Evolutionary conservation across 805 yeast species (phyloP).

Genomic region (Blastobotrys americana): DNA sequence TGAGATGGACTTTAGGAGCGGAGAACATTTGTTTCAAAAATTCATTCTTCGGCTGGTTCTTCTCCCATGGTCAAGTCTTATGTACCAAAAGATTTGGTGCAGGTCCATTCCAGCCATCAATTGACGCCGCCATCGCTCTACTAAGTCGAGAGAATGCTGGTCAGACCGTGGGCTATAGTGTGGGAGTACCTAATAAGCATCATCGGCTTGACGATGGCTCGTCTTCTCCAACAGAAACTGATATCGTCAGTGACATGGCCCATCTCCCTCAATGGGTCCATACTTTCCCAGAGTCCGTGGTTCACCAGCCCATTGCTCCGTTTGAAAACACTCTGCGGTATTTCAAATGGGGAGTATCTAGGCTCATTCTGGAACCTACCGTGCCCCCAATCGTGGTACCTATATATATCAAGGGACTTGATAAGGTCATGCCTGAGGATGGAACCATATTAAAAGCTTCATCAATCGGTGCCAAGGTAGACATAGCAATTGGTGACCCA

Average conservation of each 20-base stretch:
- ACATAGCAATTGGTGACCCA: conserved; percentile 65
- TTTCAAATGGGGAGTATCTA: conserved; percentile 91
- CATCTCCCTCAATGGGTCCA: conserved; percentile 60
- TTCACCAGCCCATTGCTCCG: conserved; percentile 72
- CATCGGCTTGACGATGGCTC: conserved; percentile 7
- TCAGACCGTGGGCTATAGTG: background rate
- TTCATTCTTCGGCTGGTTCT: conserved; percentile 39
- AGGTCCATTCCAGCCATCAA: conserved; percentile 86
- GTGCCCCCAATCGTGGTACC: conserved; percentile 83
- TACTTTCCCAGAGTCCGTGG: conserved; percentile 92
- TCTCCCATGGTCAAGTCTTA: conserved; percentile 82
- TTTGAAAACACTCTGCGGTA: conserved; percentile 82
- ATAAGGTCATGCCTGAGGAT: conserved; percentile 76
- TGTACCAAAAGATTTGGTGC: conserved; percentile 82
- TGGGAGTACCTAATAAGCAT: background rate
- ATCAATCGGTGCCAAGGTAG: conserved; percentile 63
- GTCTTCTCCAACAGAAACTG: background rate
- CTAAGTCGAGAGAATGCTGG: conserved; percentile 36
- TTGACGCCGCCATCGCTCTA: conserved; percentile 79
- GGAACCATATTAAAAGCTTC: conserved; percentile 36
- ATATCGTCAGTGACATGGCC: background rate
- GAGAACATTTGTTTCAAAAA: conserved; percentile 70
- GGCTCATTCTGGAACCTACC: conserved; percentile 75
- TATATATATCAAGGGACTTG: conserved; percentile 78
- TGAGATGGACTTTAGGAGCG: conserved; percentile 95